These are phyloP conservation scores for Hippophae gyantsensis DNA, from an alignment of 306 rosid genomes.

Conservation along the genomic window DNA sequence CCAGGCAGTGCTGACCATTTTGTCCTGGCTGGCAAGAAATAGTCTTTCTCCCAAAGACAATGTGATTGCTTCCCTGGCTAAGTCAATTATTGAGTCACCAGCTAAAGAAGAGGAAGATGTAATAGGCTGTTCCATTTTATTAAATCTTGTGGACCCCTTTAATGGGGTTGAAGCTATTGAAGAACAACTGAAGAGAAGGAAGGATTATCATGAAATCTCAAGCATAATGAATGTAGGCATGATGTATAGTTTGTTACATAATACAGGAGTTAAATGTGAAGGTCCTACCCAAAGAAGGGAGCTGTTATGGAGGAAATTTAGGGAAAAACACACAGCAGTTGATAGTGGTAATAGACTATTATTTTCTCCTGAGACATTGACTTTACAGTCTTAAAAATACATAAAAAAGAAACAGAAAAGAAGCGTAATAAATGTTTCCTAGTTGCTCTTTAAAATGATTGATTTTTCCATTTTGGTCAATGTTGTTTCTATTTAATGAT, in stretches of 20 bases:
- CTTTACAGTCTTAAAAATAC: not conserved
- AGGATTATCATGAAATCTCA: conserved; percentile 66
- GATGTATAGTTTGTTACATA: conserved; percentile 72
- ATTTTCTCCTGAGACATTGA: conserved; percentile 9
- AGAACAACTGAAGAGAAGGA: conserved; percentile 73
- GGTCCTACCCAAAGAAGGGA: conserved; percentile 58
- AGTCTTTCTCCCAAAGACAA: conserved; percentile 79
- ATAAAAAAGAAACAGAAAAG: not conserved
- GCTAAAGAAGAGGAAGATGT: conserved; percentile 68
- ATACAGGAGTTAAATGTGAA: conserved; percentile 56
- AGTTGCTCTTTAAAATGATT: not conserved
- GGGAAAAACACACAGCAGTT: conserved; percentile 57
- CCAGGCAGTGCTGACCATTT: conserved; percentile 67
- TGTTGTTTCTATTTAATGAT: conserved; percentile 8
- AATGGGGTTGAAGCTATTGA: conserved; percentile 88
- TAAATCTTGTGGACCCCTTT: conserved; percentile 83
- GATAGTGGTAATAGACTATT: conserved; percentile 41
- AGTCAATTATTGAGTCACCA: conserved; percentile 65
- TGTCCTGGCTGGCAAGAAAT: conserved; percentile 90
- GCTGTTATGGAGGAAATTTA: conserved; percentile 63
- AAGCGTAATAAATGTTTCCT: no score
- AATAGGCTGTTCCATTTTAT: conserved; percentile 62
- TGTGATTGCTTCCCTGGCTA: conserved; percentile 68
- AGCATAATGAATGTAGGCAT: conserved; percentile 90
- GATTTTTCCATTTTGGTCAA: conserved; percentile 6